A percentile compares a stretch with the other conserved stretches of the same genome.
Conservation (phyloP, 768 basidiomycete species). For the Naganishia randhawae region DNA sequence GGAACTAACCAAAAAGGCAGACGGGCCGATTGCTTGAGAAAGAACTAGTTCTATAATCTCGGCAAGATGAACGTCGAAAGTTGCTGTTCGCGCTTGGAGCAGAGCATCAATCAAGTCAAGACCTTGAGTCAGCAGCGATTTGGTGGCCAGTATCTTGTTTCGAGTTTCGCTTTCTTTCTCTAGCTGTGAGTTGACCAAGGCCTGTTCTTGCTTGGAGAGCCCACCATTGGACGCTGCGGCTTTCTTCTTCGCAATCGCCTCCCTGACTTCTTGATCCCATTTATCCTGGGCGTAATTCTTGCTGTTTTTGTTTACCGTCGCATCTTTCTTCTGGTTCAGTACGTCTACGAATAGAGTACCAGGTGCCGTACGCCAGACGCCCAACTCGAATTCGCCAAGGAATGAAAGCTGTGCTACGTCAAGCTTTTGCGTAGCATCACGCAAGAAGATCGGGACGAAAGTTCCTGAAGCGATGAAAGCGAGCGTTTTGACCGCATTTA, state of each 20-base stretch:
- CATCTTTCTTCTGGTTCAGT: constrained; percentile 59
- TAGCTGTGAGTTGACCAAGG: constrained; percentile 76
- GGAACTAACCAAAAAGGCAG: constrained; percentile 62
- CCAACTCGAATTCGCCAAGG: constrained; percentile 69
- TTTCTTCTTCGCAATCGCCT: constrained; percentile 77
- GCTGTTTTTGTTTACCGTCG: constrained; percentile 62
- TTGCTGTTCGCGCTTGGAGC: constrained; percentile 56
- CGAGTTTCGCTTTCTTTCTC: constrained; percentile 72
- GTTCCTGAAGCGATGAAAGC: constrained; percentile 71
- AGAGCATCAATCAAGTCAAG: constrained; percentile 67
- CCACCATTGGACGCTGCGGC: constrained; percentile 54
- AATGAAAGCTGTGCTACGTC: constrained; percentile 59
- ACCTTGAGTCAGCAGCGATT: constrained; percentile 62
- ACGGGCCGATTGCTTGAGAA: constrained; percentile 62
- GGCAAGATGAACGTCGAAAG: constrained; percentile 61
- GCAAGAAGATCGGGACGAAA: constrained; percentile 67
- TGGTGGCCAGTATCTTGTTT: constrained; percentile 58
- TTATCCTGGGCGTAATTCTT: constrained; percentile 84
- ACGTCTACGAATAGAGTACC: constrained; percentile 75
- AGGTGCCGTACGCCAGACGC: constrained; percentile 79
- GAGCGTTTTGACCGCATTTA: constrained; percentile 69
- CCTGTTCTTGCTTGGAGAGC: constrained; percentile 79
- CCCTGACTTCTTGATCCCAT: constrained; percentile 93
- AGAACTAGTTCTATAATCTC: constrained; percentile 62
- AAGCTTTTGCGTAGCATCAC: constrained; percentile 66